A percentile compares a stretch with the other conserved stretches of the same genome.
Conservation (phyloP, 768 basidiomycete species). For the Kwoniella sp. region DNA sequence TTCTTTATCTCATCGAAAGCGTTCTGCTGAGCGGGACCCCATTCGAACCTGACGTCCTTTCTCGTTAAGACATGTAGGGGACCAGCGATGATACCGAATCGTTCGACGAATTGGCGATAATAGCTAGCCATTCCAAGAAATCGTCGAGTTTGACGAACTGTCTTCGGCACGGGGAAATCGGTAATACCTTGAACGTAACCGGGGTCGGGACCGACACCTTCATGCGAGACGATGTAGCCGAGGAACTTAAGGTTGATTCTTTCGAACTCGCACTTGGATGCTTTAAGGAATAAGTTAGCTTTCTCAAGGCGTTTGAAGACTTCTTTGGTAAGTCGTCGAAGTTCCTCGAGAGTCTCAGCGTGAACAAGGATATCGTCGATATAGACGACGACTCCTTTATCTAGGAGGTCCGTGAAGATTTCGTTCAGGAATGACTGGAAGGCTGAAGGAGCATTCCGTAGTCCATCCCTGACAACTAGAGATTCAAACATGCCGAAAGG, state of each 20-base stretch:
- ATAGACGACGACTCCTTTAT: constrained; percentile 25
- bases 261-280: constrained; percentile 39
- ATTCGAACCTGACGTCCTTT: no score
- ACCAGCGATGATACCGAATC: no score
- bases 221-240: constrained; percentile 26
- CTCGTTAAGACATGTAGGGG: no score
- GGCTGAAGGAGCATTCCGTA: constrained; percentile 38
- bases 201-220: constrained; percentile 24
- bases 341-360: constrained; percentile 23
- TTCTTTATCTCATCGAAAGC: no score
- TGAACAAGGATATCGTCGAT: constrained; percentile 46
- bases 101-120: constrained; percentile 40
- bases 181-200: constrained; percentile 16
- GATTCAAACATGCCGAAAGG: constrained; percentile 38
- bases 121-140: constrained; percentile 39
- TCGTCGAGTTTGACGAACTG: constrained; percentile 17
- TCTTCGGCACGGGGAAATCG: constrained; percentile 31
- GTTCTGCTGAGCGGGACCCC: no score
- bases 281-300: constrained; percentile 24
- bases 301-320: constrained; percentile 33
- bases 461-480: constrained; percentile 41
- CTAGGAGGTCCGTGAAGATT: constrained; percentile 29
- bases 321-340: constrained; percentile 22
- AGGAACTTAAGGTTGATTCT: constrained; percentile 30
- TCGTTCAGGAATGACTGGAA: constrained; percentile 44